Base-by-base conservation (phyloP, 495 filamentous ascomycete genomes). In the Neurospora sp. region DNA sequence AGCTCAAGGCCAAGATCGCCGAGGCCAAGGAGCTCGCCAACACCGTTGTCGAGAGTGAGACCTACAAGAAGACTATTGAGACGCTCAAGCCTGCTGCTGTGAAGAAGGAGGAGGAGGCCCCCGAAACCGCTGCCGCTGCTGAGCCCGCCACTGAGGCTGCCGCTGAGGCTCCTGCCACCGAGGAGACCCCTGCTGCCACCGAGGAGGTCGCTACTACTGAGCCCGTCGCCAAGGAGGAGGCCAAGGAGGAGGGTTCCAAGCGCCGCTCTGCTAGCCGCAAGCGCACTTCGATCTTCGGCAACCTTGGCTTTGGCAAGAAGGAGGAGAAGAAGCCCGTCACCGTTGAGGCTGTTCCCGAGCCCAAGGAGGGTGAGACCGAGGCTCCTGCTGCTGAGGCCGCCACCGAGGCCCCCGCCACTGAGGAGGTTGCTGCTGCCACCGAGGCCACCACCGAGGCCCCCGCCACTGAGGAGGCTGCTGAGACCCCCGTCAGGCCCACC, bases 211-310 rank as follows among this genome's bases (percentile, higher is more conserved):
- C 74, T 61, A 84, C 87, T 76, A 81, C 83, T 68, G 86, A 81
- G 73, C 16, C 76, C 22, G 42, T 71, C 38, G 74, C 37, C 35
- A 75, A 81, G 74, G 82, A 83, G 77, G 83, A 84, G 72, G 80
- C 83, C 68, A 79, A 83, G 74, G 82, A 85, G 78, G 82, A 87
- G 78, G 84, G 85, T 76, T 82, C 85, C 76, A 84, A 87, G 79
- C 81, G 84, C 70, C 92, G 92, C 76, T 96, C 93, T 71, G 92
- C 92, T 72, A 96, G 92, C 78, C 91, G 91, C 81, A 97, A 97
- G 91, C 91, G 93, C 73, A 78, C 84, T 53, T 94, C 92, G 78
- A 89, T 97, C 84, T 96, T 98, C 81, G 92, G 91, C 74, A 83
- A 80, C 73, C 39, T 71, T 39, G 39, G 69, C 72, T 84, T 94